Base-by-base conservation (phyloP, 768 basidiomycete genomes). In the Sporobolomyces phaffii region DNA sequence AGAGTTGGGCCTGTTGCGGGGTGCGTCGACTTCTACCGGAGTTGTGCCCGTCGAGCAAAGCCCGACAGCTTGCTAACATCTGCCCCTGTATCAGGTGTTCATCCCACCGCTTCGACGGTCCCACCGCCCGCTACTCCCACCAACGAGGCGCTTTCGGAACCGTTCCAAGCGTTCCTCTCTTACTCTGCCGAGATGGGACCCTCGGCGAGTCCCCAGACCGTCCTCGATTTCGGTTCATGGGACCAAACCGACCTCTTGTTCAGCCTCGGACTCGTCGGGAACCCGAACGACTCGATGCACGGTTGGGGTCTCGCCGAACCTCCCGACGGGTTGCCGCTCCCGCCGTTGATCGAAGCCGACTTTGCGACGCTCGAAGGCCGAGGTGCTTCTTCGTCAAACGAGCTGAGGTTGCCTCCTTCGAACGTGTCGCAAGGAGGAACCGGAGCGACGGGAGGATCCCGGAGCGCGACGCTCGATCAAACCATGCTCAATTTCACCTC, bases 221-320 rank as follows among this genome's bases (percentile, higher is more conserved):
- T 70, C 4, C 64, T 70, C 60, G 68, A 70, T 33, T 65, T 65
- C 17, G 60, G 60, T 26, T 49, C 43, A 24, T 70, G 68, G 68
- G 68, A 70, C 26, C 68, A 70, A n/a, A 52, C 60, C 17, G 68
- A 70, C 49, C 31, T 70, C 2, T 50, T 70, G 41, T 54, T 70
- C 38, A 58, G 54, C 0, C 64, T 70, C 26, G 68, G 68, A 11
- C 64, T 70, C 28, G 68, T 70, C 29, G 51, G 58, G 49, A 58
- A 60, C 34, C 48, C 48, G 29, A 58, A 58, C 43, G 56, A 34
- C 5, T 6, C 41, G 5, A 33, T 58, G 17, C 33, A 44, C 36
- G 56, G 41, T 3, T 58, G 56, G 56, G 43, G 43, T 22, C 8
- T 45, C 10, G 43, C 43, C 33, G 41, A 47, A 31, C 29, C 20